A percentile compares a stretch with the other conserved stretches of the same genome.
phyloP scores from a whole-genome alignment of 2,329 filamentous ascomycete species.

The Hyphodiscus sp. region DNA sequence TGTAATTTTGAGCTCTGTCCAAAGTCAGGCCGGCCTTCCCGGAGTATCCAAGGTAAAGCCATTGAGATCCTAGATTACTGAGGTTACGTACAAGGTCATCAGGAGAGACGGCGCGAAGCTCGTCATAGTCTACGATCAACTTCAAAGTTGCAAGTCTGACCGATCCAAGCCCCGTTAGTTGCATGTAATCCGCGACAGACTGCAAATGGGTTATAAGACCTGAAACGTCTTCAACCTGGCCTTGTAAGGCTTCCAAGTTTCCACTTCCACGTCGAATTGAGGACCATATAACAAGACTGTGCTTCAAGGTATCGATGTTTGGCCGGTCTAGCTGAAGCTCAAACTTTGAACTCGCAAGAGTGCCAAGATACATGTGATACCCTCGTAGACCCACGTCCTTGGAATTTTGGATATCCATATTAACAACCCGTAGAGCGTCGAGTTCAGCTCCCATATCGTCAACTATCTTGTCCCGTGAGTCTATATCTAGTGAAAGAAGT shows the following conservation, averaged over 20 bases:
- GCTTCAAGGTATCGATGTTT: constrained; percentile 18
- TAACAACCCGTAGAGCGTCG: background rate
- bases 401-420: constrained; percentile 13
- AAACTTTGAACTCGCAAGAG: constrained; percentile 18
- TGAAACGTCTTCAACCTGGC: constrained; percentile 43
- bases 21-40: constrained; percentile 52
- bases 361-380: constrained; percentile 22
- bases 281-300: constrained; percentile 25
- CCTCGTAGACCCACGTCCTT: constrained; percentile 21
- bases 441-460: constrained; percentile 12
- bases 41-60: constrained; percentile 53
- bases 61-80: constrained; percentile 43
- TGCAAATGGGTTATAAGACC: constrained; percentile 45
- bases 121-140: constrained; percentile 40
- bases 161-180: constrained; percentile 48
- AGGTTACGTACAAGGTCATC: constrained; percentile 35
- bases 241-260: constrained; percentile 35
- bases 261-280: constrained; percentile 38
- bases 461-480: constrained; percentile 9
- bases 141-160: constrained; percentile 42
- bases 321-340: constrained; percentile 25
- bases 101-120: constrained; percentile 36
- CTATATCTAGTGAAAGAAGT: constrained; percentile 18
- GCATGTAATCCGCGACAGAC: constrained; percentile 48
- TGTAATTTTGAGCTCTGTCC: constrained; percentile 47